These are phyloP conservation scores for Eutypella sp. DNA, from an alignment of 2,329 filamentous ascomycete species.

Conservation along the genomic window DNA sequence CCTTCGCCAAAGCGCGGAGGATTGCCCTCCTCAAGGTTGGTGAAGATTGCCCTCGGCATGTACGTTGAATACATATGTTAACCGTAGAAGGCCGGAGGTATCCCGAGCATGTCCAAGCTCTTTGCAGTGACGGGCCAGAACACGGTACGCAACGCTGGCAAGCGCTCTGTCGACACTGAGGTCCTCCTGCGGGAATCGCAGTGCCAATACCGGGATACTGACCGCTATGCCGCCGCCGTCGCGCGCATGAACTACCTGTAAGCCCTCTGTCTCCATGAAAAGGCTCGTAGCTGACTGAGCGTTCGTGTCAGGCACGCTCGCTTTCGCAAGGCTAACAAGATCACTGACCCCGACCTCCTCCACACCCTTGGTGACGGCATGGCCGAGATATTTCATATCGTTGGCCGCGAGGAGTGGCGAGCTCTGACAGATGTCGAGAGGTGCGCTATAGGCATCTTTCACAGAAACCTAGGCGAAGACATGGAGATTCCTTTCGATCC, in stretches of 20 bases:
- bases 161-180: constrained; percentile 19
- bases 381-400: constrained; percentile 13
- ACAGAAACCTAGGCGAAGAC: constrained; percentile 22
- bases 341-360: constrained; percentile 33
- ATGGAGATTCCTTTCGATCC: constrained; percentile 21
- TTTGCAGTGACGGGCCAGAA: constrained; percentile 3
- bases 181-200: constrained; percentile 20
- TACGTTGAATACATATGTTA: neutral
- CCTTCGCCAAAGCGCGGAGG: neutral
- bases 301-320: too few species aligned
- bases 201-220: constrained; percentile 9
- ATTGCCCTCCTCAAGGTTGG: neutral
- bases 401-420: constrained; percentile 19
- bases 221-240: constrained; percentile 21
- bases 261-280: too few species aligned
- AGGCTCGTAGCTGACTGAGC: too few species aligned
- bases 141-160: constrained; percentile 10
- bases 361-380: constrained; percentile 27
- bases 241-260: constrained; percentile 36
- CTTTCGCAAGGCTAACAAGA: constrained; percentile 31
- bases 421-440: constrained; percentile 20
- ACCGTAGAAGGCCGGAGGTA: neutral
- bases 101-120: constrained; percentile 2
- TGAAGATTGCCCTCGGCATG: neutral
- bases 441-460: constrained; percentile 23